These are phyloP conservation scores for Colletotrichum sp. DNA, from an alignment of 2,329 filamentous ascomycete genomes.

Conservation along the genomic window DNA sequence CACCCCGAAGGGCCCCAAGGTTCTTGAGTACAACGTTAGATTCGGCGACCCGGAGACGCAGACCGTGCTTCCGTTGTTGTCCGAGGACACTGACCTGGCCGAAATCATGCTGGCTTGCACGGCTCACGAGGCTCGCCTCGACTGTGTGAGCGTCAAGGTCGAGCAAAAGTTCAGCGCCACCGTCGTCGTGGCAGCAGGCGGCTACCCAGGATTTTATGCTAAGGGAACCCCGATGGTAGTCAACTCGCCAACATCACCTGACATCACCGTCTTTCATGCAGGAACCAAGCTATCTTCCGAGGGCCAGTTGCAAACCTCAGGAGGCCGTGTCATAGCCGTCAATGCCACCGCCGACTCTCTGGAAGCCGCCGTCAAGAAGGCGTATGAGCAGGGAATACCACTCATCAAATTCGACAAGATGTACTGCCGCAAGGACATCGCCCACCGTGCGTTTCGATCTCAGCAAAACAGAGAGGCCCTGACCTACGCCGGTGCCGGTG, in stretches of 20 bases:
- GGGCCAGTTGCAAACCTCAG: constrained; percentile 69
- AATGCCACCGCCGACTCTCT: constrained; percentile 72
- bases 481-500: constrained; percentile 92
- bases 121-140: constrained; percentile 64
- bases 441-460: constrained; percentile 70
- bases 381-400: constrained; percentile 74
- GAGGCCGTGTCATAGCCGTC: constrained; percentile 85
- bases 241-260: constrained; percentile 34
- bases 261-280: constrained; percentile 82
- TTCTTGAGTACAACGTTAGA: constrained; percentile 88
- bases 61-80: constrained; percentile 77
- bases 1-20: constrained; percentile 75
- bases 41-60: constrained; percentile 91
- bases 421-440: constrained; percentile 88
- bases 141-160: constrained; percentile 66
- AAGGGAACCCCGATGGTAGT: constrained; percentile 68
- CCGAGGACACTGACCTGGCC: constrained; percentile 78
- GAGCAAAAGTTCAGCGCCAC: constrained; percentile 75
- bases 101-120: constrained; percentile 84
- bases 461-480: constrained; percentile 57
- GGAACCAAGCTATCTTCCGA: constrained; percentile 68
- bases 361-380: constrained; percentile 77
- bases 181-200: constrained; percentile 83
- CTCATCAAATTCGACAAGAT: constrained; percentile 80
- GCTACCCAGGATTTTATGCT: constrained; percentile 80